Base-by-base conservation (phyloP, 1,284 basidiomycete species). In the Xerocomus amazonicus region DNA sequence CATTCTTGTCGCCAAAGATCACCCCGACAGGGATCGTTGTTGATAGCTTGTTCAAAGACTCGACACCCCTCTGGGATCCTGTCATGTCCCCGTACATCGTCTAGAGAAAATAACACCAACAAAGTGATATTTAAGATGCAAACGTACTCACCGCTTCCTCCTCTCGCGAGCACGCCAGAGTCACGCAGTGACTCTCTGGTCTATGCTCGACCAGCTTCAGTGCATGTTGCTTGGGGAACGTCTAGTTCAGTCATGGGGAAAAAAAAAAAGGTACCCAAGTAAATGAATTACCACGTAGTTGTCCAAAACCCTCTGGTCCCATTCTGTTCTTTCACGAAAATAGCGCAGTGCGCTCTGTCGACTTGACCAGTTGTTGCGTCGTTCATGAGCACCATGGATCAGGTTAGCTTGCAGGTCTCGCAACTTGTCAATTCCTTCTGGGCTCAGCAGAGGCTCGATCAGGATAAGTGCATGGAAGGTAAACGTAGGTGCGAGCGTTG, bases 381-480 rank as follows among this genome's bases (percentile, higher is more conserved):
- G 73, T 54, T 73, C 71, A 27, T 70, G 68, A 0, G 81, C 78
- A 9, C 67, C 58, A 26, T 64, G 62, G 16, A 81, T 69, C 6
- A 83, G 71, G 3, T 56, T 50, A 3, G 54, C 50, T 16, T 74
- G 69, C 8, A 83, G 66, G 4, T 62, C 55, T 1, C 58, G 51
- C 31, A 83, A 62, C 33, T 70, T 69, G 23, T 71, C 58, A 2
- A 69, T 58, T 6, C 77, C 79, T 3, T 63, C 67, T 0, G 79
- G 74, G 47, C 74, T 78, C 34, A 83, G 61, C 65, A 83, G 70
- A 3, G 80, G 81, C 55, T 83, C 80, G 35, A 80, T 70, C 29
- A 83, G 70, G 51, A 82, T 68, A 50, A 83, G 54, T 6, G 74
- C 73, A 3, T 59, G 56, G 57, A 81, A 81, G 4, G 56, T 59